Base-by-base conservation (phyloP, 176 grass and related monocot species). In the Triticum monococcum region DNA sequence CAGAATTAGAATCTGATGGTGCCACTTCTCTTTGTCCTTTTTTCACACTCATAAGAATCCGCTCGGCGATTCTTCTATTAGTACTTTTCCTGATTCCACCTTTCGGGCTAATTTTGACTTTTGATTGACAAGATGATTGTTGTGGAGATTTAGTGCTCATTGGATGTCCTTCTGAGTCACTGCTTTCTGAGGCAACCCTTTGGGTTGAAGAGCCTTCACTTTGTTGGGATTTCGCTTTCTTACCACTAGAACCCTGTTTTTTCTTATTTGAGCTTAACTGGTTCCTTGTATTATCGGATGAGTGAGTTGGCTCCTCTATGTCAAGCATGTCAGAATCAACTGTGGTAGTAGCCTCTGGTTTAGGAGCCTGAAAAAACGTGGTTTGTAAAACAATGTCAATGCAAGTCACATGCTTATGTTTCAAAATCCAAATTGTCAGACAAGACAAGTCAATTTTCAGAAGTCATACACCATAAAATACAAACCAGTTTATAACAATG, bases 401-500 rank as follows among this genome's bases (percentile, higher is more conserved):
- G 30, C 45, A 64, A 20, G 57, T 68, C 31, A 5, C 38, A 12
- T 67, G 36, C 62, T 81, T 80, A 37, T 61, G 28, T 43, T 87
- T 87, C 33, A 61, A 16, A 79, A 84, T 83, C 30, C 59, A 62
- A 68, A 84, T 80, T 24, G 4, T 60, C 43, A 43, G 33, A 84
- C 24, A 40, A 74, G 14, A 79, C 69, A 84, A 40, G 8, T 45
- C 28, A 9, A 62, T 69, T 48, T 73, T 56, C 50, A 56, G 28
- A 82, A 64, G 48, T 69, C 59, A 74, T 50, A 68, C 2, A 36
- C 32, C 30, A 74, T 75, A 81, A 77, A 78, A 86, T 88, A 82
- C 83, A 68, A 72, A 98, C 96, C 91, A 93, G 80, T 87, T 89
- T 96, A 85, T 96, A 63, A 65, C 96, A 98, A 86, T 96, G 88